Conservation (phyloP, 495 filamentous ascomycete species). For the Penicillium silybi region DNA sequence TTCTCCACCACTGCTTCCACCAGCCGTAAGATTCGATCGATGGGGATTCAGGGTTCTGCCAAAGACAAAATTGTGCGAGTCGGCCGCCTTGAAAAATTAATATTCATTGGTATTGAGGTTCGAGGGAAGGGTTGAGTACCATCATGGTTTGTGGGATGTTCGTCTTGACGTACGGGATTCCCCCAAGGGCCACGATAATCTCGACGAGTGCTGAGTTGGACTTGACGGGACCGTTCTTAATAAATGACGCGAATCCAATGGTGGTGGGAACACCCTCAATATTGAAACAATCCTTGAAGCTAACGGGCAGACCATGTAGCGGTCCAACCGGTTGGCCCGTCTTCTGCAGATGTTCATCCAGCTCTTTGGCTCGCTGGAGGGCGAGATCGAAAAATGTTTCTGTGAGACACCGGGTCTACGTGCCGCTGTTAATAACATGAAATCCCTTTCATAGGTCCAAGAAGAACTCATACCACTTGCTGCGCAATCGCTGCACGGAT, state of each 20-base stretch:
- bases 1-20: conserved; percentile 57
- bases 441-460: background rate
- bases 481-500: conserved; percentile 54
- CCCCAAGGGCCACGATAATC: conserved; percentile 28
- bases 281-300: conserved; percentile 45
- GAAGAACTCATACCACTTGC: conserved; percentile 32
- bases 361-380: conserved; percentile 28
- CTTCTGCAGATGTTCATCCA: conserved; percentile 32
- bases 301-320: conserved; percentile 60
- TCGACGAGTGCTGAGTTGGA: conserved; percentile 20
- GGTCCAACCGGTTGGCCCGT: conserved; percentile 49
- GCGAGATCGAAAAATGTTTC: conserved; percentile 51
- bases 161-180: conserved; percentile 59
- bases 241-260: conserved; percentile 18
- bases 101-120: background rate
- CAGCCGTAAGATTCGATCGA: conserved; percentile 42
- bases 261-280: conserved; percentile 15
- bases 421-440: background rate
- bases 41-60: conserved; percentile 54
- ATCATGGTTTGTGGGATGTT: conserved; percentile 47
- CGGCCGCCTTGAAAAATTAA: conserved; percentile 9
- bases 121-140: background rate
- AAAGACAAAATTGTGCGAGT: conserved; percentile 40
- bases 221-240: conserved; percentile 14
- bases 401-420: conserved; percentile 52